A percentile compares a stretch with the other conserved stretches of the same genome.
phyloP scores from a whole-genome alignment of 2,329 filamentous ascomycete species.

The Sporothrix globosa region DNA sequence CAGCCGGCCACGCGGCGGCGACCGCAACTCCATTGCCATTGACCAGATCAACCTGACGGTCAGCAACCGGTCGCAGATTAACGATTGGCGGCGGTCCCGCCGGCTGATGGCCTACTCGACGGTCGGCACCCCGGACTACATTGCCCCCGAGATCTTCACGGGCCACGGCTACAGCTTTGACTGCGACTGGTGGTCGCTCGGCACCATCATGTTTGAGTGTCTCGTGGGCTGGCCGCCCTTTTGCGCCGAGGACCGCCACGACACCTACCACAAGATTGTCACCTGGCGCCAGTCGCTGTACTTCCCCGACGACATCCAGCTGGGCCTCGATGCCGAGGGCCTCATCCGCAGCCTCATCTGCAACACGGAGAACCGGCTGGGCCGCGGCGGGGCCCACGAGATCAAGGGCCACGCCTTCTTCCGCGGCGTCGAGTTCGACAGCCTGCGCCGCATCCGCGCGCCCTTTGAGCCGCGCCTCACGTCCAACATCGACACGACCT shows the following conservation, averaged over 20 bases:
- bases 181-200: conserved; percentile 99
- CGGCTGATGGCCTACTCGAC: conserved; percentile 97
- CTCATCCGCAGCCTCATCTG: conserved; percentile 92
- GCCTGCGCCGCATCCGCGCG: conserved; percentile 86
- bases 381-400: conserved; percentile 81
- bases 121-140: conserved; percentile 97
- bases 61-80: conserved; percentile 96
- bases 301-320: conserved; percentile 91
- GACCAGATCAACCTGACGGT: conserved; percentile 98
- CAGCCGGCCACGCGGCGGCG: conserved; percentile 65
- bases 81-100: conserved; percentile 96
- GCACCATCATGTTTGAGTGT: conserved; percentile 99
- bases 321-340: conserved; percentile 86
- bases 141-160: conserved; percentile 96
- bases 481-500: conserved; percentile 93
- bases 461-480: conserved; percentile 94
- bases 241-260: conserved; percentile 95
- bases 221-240: conserved; percentile 98
- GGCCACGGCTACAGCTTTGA: conserved; percentile 94
- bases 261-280: conserved; percentile 98
- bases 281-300: conserved; percentile 96
- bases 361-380: conserved; percentile 89
- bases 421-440: conserved; percentile 93
- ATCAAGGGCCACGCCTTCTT: conserved; percentile 96
- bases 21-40: conserved; percentile 91